Conservation (phyloP, 257 asterid genomes). For the Solanum corneliomulleri region DNA sequence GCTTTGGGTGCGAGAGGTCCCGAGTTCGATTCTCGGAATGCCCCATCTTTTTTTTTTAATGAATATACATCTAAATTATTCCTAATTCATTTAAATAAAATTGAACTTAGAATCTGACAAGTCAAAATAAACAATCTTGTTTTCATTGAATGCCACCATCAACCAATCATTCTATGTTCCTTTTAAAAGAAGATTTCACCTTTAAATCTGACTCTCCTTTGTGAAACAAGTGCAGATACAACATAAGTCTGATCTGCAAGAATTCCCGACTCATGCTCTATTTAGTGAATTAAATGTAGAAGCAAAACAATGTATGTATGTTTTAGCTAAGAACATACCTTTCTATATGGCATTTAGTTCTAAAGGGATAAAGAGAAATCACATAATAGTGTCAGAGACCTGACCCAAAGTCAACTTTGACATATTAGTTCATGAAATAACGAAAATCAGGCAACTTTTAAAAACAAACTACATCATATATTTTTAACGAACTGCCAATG, state of each 20-base stretch:
- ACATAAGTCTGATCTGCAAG: background rate
- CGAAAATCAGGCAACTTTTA: background rate
- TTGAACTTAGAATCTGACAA: background rate
- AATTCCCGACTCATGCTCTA: background rate
- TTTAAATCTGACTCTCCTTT: background rate
- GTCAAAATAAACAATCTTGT: background rate
- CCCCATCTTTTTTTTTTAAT: conserved; percentile 14
- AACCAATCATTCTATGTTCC: background rate
- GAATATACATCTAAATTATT: background rate
- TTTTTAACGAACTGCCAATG: background rate
- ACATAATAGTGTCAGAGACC: background rate
- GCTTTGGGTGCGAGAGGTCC: conserved; percentile 84
- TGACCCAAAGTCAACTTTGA: background rate
- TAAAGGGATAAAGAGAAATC: background rate
- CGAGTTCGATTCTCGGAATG: conserved; percentile 76
- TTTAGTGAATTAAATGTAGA: background rate
- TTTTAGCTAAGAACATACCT: background rate
- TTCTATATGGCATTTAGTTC: background rate
- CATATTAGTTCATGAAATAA: background rate
- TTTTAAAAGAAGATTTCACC: background rate
- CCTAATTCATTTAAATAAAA: background rate
- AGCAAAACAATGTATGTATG: background rate
- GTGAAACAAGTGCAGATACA: background rate
- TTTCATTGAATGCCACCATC: background rate
- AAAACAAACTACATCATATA: background rate